Evolutionary conservation across 1,284 basidiomycete species (phyloP).

Genomic region (Coriolopsis trogii): DNA sequence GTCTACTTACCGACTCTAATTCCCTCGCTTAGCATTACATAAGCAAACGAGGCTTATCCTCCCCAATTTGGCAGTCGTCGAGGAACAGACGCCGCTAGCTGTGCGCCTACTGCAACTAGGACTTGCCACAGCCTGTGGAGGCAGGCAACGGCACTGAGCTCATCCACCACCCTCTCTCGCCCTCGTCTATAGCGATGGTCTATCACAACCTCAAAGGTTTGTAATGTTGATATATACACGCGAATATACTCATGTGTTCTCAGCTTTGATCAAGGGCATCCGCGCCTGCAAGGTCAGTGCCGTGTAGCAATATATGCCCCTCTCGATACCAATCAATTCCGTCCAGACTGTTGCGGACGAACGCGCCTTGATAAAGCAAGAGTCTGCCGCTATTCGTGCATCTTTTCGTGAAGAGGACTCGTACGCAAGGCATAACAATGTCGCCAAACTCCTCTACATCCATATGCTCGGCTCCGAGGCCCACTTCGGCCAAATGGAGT

Average conservation of each 20-base stretch:
- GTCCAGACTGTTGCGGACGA: slow-evolving; percentile 96
- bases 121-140: background rate
- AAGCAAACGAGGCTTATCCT: too few relatives aligned
- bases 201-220: slow-evolving; percentile 92
- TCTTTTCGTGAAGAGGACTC: slow-evolving; percentile 98
- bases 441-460: slow-evolving; percentile 98
- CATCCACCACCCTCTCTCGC: slow-evolving; percentile 7
- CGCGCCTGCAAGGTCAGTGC: slow-evolving; percentile 82
- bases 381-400: slow-evolving; percentile 96
- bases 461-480: slow-evolving; percentile 99
- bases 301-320: slow-evolving; percentile 15
- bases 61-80: too few relatives aligned
- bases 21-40: too few relatives aligned
- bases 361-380: slow-evolving; percentile 95
- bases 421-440: slow-evolving; percentile 92
- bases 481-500: slow-evolving; percentile 99
- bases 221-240: slow-evolving; percentile 21
- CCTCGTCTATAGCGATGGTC: slow-evolving; percentile 51
- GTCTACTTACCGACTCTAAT: too few relatives aligned
- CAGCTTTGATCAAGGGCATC: slow-evolving; percentile 95
- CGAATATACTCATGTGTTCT: slow-evolving; percentile 12
- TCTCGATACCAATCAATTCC: slow-evolving; percentile 31
- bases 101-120: too few relatives aligned
- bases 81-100: too few relatives aligned
- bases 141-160: background rate